A percentile compares a stretch with the other conserved stretches of the same genome.
Evolutionary conservation across 257 asterid genomes (phyloP).

Genomic region (Rhazya stricta): DNA sequence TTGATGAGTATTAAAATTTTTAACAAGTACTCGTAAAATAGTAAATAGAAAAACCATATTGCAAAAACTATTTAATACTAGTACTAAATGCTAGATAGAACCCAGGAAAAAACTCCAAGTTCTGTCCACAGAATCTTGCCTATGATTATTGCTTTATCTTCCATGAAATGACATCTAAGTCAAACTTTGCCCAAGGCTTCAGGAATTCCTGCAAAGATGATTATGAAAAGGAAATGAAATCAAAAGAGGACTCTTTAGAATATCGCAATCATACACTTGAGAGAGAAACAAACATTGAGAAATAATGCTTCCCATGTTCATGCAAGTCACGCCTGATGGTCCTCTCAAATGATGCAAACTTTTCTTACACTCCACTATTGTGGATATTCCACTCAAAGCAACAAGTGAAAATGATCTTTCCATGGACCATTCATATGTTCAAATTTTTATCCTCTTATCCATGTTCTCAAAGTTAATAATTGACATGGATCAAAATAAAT

Average conservation of each 20-base stretch:
- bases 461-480: neutral
- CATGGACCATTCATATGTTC: neutral
- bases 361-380: neutral
- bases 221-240: neutral
- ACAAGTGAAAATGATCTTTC: neutral
- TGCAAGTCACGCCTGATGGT: neutral
- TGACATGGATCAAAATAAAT: neutral
- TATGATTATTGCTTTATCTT: neutral
- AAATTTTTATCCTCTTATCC: neutral
- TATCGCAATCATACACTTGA: neutral
- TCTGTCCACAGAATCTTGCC: slow-evolving; percentile 19
- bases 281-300: neutral
- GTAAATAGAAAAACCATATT: neutral
- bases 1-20: neutral
- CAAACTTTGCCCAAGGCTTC: slow-evolving; percentile 23
- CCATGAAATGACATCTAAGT: neutral
- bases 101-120: slow-evolving; percentile 26
- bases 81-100: slow-evolving; percentile 4
- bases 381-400: neutral
- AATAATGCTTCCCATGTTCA: neutral
- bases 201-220: slow-evolving; percentile 28
- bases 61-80: neutral
- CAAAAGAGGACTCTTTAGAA: neutral
- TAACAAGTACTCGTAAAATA: neutral
- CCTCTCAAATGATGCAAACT: neutral